Evolutionary conservation across 2,329 filamentous ascomycete species (phyloP).

Genomic region (Cephalotrichum gorgonifer): DNA sequence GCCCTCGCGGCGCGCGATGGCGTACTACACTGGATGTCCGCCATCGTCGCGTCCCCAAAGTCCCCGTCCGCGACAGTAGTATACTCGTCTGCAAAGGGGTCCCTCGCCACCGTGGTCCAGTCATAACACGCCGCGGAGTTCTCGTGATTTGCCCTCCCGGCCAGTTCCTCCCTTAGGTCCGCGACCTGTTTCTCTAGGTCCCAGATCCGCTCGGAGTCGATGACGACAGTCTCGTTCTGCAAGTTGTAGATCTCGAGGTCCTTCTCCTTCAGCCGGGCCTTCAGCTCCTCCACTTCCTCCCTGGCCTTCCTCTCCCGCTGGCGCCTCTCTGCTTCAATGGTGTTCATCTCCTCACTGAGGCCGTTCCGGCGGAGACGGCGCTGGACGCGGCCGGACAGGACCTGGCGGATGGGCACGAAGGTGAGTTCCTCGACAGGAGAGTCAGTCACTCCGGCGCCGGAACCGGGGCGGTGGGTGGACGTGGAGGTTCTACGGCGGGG

Average conservation of each 20-base stretch:
- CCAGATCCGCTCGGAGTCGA: constrained; percentile 36
- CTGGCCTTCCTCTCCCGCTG: constrained; percentile 25
- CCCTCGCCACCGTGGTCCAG: constrained; percentile 40
- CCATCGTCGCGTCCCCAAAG: constrained; percentile 41
- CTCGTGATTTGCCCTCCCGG: constrained; percentile 11
- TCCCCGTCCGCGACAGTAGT: constrained; percentile 22
- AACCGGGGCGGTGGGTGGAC: constrained; percentile 16
- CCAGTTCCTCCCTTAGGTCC: constrained; percentile 22
- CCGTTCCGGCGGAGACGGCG: constrained; percentile 45
- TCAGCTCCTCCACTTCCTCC: constrained; percentile 38
- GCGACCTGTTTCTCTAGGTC: constrained; percentile 28
- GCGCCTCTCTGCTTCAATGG: constrained; percentile 35
- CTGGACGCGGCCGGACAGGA: constrained; percentile 46
- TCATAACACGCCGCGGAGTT: constrained; percentile 19
- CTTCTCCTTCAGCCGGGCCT: constrained; percentile 33
- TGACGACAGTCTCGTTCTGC: constrained; percentile 35
- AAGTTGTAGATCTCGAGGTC: constrained; percentile 44
- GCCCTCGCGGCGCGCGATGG: constrained; percentile 29
- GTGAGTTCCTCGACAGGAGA: constrained; percentile 18
- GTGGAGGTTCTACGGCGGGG: constrained; percentile 35
- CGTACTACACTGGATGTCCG: constrained; percentile 40
- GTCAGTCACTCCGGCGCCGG: background rate
- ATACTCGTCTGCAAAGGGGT: constrained; percentile 32
- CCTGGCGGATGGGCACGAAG: constrained; percentile 41
- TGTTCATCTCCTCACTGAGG: constrained; percentile 48